Conservation (phyloP, 352 stramenopile species). For the Globisporangium iwayamae region DNA sequence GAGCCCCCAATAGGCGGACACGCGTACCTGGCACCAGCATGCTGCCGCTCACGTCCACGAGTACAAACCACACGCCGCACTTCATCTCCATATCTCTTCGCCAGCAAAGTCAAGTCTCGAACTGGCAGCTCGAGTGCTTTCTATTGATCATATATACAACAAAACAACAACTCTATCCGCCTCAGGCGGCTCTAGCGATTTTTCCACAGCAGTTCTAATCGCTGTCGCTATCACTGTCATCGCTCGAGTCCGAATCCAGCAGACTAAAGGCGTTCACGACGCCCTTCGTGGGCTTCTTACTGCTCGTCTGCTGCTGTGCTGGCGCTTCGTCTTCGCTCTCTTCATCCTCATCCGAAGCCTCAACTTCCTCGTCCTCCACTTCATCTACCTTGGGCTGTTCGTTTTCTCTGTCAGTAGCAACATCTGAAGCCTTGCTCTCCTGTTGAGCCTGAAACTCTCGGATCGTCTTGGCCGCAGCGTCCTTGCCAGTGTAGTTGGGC, state of each 20-base stretch:
- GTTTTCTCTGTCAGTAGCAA: conserved; percentile 17
- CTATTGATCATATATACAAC: no score
- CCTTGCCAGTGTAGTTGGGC: conserved; percentile 62
- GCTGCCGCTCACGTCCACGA: no score
- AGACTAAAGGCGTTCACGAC: conserved; percentile 80
- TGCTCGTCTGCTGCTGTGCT: neutral
- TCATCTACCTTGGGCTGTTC: conserved; percentile 14
- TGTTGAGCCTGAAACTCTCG: conserved; percentile 29
- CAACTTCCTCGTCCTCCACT: neutral
- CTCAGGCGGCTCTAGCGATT: no score
- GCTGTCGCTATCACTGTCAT: conserved; percentile 42
- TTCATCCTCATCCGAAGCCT: no score
- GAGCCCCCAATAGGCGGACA: no score
- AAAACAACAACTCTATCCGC: neutral
- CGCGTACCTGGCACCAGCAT: no score
- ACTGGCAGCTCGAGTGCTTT: no score
- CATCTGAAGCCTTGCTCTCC: conserved; percentile 19
- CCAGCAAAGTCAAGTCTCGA: no score
- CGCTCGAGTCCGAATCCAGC: conserved; percentile 86
- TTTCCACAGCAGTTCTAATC: neutral
- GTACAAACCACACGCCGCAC: no score
- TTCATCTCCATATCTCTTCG: no score
- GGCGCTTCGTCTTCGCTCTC: conserved; percentile 7
- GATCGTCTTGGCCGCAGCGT: conserved; percentile 37
- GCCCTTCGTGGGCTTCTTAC: conserved; percentile 15